Conservation (phyloP, 768 basidiomycete species). For the Tephrocybe rancida region DNA sequence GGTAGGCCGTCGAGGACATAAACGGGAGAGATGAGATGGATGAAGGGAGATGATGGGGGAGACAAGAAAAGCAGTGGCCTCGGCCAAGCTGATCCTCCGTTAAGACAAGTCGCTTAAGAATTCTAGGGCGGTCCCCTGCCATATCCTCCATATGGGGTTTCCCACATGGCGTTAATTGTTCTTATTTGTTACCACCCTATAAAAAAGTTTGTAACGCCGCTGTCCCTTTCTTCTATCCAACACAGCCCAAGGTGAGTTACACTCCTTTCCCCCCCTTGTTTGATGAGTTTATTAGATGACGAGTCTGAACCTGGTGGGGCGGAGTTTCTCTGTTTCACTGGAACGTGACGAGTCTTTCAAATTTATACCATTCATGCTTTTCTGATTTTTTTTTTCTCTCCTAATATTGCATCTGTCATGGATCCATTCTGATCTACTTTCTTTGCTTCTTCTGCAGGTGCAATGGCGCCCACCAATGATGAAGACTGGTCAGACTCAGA, state of each 20-base stretch:
- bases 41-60: constrained; percentile 15
- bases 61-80: constrained; percentile 19
- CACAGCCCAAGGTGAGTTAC: constrained; percentile 22
- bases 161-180: constrained; percentile 21
- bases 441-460: constrained; percentile 10
- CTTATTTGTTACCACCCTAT: constrained; percentile 24
- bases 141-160: constrained; percentile 13
- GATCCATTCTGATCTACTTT: constrained; percentile 19
- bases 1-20: constrained; percentile 23
- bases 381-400: constrained; percentile 55
- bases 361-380: constrained; percentile 92
- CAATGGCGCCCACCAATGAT: constrained; percentile 44
- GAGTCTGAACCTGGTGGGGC: constrained; percentile 72
- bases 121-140: background rate
- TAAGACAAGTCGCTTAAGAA: constrained; percentile 13
- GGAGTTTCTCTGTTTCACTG: constrained; percentile 61
- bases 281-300: constrained; percentile 60
- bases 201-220: constrained; percentile 18
- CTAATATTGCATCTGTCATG: constrained; percentile 3
- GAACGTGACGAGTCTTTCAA: constrained; percentile 66
- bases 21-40: constrained; percentile 28
- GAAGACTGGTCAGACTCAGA: constrained; percentile 86
- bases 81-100: constrained; percentile 31
- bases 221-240: constrained; percentile 14
- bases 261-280: constrained; percentile 10